Evolutionary conservation across 495 filamentous ascomycete genomes (phyloP).

Genomic region (Rhypophila decipiens): DNA sequence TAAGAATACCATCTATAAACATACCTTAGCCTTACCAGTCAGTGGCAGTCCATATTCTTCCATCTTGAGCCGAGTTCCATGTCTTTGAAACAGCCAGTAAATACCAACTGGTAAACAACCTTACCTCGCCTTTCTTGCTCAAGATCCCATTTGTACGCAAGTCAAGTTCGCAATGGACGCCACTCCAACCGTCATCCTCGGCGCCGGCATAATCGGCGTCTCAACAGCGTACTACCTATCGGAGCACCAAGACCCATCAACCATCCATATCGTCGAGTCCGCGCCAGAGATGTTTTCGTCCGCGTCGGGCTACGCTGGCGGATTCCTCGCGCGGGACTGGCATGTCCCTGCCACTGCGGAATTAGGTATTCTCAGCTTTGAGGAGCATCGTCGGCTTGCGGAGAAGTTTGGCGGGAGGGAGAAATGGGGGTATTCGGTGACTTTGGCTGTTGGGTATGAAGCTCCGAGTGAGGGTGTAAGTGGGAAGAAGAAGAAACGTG

Average conservation of each 20-base stretch:
- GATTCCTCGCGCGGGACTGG: slow-evolving; percentile 73
- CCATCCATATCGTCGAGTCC: slow-evolving; percentile 65
- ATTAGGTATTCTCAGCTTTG: slow-evolving; percentile 62
- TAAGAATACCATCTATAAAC: no score
- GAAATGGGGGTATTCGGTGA: slow-evolving; percentile 64
- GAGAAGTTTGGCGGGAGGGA: slow-evolving; percentile 50
- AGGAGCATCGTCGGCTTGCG: slow-evolving; percentile 59
- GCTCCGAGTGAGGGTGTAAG: slow-evolving; percentile 25
- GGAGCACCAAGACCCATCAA: slow-evolving; percentile 41
- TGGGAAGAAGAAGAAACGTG: slow-evolving; percentile 24
- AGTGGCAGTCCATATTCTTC: no score
- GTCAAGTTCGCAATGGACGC: neutral
- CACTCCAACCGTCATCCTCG: slow-evolving; percentile 60
- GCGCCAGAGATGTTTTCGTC: slow-evolving; percentile 59
- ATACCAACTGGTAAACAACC: no score
- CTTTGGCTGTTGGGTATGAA: slow-evolving; percentile 53
- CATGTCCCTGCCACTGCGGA: slow-evolving; percentile 47
- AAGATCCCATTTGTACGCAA: neutral
- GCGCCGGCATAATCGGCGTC: slow-evolving; percentile 70
- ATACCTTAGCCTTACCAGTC: no score
- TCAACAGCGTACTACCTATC: slow-evolving; percentile 75
- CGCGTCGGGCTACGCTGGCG: slow-evolving; percentile 67
- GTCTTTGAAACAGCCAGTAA: no score
- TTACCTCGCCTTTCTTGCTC: no score
- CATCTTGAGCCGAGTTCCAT: no score